Conservation (phyloP, 1,284 basidiomycete species). For the Gymnopus androsaceus region DNA sequence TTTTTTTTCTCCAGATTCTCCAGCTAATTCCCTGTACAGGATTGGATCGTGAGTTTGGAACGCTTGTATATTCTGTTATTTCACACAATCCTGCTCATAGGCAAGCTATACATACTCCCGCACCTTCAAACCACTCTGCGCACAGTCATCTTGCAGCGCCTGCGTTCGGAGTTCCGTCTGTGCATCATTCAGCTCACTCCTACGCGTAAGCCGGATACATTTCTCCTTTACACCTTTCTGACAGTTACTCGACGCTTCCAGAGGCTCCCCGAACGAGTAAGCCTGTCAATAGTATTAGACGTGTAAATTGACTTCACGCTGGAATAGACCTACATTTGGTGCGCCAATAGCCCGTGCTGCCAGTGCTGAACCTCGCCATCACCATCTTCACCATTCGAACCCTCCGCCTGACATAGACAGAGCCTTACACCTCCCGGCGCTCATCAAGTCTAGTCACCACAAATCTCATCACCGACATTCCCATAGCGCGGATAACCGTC, state of each 20-base stretch:
- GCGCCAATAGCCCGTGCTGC: too few relatives aligned
- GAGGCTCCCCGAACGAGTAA: conserved; percentile 7
- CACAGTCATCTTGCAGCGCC: background rate
- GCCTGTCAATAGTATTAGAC: too few relatives aligned
- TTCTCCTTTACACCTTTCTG: background rate
- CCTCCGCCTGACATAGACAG: conserved; percentile 7
- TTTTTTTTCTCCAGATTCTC: background rate
- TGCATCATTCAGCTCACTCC: too few relatives aligned
- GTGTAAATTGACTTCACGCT: background rate
- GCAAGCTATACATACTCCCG: background rate
- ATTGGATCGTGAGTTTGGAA: background rate
- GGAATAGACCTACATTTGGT: too few relatives aligned
- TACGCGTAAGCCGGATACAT: conserved; percentile 3
- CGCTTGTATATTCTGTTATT: background rate
- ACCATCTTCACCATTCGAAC: background rate
- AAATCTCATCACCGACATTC: conserved; percentile 16
- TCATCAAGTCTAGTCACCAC: conserved; percentile 9
- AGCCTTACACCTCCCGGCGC: background rate
- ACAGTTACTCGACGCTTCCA: background rate
- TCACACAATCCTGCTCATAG: background rate
- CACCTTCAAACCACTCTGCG: conserved; percentile 1
- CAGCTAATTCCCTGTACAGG: background rate
- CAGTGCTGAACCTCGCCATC: conserved; percentile 6
- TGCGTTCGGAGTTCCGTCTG: background rate
- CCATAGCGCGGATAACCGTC: conserved; percentile 5